A percentile compares a stretch with the other conserved stretches of the same genome.
These are phyloP conservation scores for Fusarium nisikadoi DNA, from an alignment of 2,329 filamentous ascomycete genomes.

Conservation along the genomic window DNA sequence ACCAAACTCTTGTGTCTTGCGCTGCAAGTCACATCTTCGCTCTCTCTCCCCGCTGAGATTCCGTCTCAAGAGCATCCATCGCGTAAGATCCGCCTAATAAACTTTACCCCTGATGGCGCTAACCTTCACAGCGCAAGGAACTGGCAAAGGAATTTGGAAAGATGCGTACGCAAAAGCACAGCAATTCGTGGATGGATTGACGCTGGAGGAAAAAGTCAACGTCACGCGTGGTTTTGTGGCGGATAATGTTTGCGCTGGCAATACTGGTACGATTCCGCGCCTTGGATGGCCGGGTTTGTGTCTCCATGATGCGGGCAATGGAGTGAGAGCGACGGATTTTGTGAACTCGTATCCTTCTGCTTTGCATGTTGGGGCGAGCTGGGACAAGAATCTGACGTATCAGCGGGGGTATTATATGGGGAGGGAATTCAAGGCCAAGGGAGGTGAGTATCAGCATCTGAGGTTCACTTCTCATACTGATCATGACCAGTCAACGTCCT, in stretches of 20 bases:
- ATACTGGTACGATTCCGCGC: conserved; percentile 58
- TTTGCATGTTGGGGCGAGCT: conserved; percentile 60
- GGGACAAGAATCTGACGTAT: conserved; percentile 65
- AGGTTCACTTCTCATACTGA: background rate
- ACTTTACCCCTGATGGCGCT: conserved; percentile 14
- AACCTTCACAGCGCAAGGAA: conserved; percentile 19
- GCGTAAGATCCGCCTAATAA: conserved; percentile 19
- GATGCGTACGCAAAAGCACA: conserved; percentile 68
- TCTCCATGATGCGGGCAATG: conserved; percentile 62
- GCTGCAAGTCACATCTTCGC: background rate
- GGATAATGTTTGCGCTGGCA: conserved; percentile 61
- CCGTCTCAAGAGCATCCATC: conserved; percentile 10
- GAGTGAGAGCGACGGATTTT: conserved; percentile 59
- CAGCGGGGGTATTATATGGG: conserved; percentile 64
- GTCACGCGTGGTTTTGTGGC: conserved; percentile 64
- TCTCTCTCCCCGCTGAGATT: conserved; percentile 5
- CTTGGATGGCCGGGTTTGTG: conserved; percentile 60
- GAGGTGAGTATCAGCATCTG: conserved; percentile 56
- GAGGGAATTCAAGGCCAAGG: conserved; percentile 66
- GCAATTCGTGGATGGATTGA: conserved; percentile 69
- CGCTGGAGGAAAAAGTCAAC: conserved; percentile 71
- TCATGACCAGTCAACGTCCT: conserved; percentile 67
- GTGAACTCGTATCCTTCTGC: conserved; percentile 61
- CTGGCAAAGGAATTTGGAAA: conserved; percentile 58
- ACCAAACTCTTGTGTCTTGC: background rate